A percentile compares a stretch with the other conserved stretches of the same genome.
phyloP scores from a whole-genome alignment of 176 grass and related monocot species.

The Rhynchospora pubera region DNA sequence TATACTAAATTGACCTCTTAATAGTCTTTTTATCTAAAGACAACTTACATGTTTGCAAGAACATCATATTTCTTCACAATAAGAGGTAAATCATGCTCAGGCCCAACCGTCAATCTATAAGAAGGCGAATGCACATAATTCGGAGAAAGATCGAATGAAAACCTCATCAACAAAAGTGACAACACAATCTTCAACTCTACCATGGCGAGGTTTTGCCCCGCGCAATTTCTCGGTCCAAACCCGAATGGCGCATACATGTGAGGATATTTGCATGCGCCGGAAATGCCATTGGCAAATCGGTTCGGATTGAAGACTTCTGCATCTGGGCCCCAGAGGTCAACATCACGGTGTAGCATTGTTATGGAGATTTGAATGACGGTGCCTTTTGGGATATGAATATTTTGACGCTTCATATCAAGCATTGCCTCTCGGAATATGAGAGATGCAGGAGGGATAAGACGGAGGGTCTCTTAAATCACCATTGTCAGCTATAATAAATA shows the following conservation, averaged over 20 bases:
- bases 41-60: background rate
- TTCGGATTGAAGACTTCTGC: conserved; percentile 38
- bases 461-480: conserved; percentile 57
- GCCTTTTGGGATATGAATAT: conserved; percentile 28
- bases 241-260: conserved; percentile 65
- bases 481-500: conserved; percentile 39
- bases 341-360: conserved; percentile 40
- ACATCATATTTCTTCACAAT: conserved; percentile 18
- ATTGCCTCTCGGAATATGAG: conserved; percentile 36
- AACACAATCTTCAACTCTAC: conserved; percentile 61
- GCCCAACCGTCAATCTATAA: conserved; percentile 40
- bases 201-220: conserved; percentile 52
- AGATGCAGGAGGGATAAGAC: conserved; percentile 48
- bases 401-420: conserved; percentile 32
- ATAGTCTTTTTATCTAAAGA: background rate
- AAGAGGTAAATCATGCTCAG: conserved; percentile 40
- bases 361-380: conserved; percentile 37
- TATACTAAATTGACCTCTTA: too few relatives aligned
- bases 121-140: conserved; percentile 43
- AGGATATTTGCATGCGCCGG: conserved; percentile 34
- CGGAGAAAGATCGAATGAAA: conserved; percentile 34
- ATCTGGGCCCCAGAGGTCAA: conserved; percentile 41
- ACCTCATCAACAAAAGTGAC: conserved; percentile 39
- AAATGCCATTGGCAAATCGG: conserved; percentile 37
- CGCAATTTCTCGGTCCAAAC: conserved; percentile 40